phyloP scores from a whole-genome alignment of 1,139 yeast genomes.

The Saccharomyces hybrid region DNA sequence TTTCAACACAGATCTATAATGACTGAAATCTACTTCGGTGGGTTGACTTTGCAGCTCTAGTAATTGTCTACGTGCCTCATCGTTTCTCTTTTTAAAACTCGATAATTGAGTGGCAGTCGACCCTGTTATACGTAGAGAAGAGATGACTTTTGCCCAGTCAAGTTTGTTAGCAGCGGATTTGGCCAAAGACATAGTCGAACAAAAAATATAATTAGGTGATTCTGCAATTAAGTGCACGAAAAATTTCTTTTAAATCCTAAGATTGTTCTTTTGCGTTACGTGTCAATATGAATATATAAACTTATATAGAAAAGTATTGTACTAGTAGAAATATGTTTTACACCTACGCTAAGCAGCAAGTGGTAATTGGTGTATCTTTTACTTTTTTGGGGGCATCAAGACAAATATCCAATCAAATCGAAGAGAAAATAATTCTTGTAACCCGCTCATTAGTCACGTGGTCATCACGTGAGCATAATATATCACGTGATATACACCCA shows the following conservation, averaged over 20 bases:
- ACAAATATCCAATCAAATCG: not conserved
- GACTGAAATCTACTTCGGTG: slow-evolving; percentile 68
- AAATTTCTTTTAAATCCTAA: not conserved
- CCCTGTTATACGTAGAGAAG: slow-evolving; percentile 88
- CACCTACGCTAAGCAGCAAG: not conserved
- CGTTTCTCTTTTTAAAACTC: slow-evolving; percentile 95
- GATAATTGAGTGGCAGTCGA: slow-evolving; percentile 81
- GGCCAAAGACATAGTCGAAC: slow-evolving; percentile 26
- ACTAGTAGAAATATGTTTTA: not conserved
- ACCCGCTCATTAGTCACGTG: not conserved
- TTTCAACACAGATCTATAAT: slow-evolving; percentile 73
- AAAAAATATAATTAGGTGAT: not conserved
- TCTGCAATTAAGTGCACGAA: not conserved
- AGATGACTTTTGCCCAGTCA: slow-evolving; percentile 89
- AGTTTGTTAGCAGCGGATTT: slow-evolving; percentile 78
- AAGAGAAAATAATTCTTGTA: not conserved
- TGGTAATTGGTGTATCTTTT: not conserved
- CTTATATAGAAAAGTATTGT: not conserved
- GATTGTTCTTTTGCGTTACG: not conserved
- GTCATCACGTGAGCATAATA: not conserved
- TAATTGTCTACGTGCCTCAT: slow-evolving; percentile 86
- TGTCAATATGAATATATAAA: not conserved
- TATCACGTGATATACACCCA: not conserved
- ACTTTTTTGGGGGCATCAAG: not conserved
- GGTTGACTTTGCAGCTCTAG: slow-evolving; percentile 63